Evolutionary conservation across 495 filamentous ascomycete genomes (phyloP), one percentile per base, ranked within the genome.

Genomic region (Lasiosphaeria ovina): DNA sequence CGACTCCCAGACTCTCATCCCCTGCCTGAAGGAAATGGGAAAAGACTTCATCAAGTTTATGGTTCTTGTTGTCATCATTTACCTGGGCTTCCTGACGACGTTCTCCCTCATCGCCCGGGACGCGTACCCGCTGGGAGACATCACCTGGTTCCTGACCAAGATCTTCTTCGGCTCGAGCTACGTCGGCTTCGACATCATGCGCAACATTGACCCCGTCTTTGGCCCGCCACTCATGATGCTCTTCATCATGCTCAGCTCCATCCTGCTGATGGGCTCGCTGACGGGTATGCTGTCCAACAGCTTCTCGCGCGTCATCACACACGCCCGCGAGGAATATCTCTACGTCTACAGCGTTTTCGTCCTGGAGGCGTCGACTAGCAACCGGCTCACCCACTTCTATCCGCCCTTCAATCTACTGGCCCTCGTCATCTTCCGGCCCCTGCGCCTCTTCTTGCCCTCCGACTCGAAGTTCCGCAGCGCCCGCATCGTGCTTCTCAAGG

Each of bases 31-130:
- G 71, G 91, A 94, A 74, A 94, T 94, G 91, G 92, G 91, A 17
- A 96, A 92, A 75, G 90, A 94, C 60, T 96, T 96, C 67, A 73
- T 94, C 66, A 93, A 93, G 62, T 97, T 97, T 72, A 83, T 93
- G 69, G 86, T 90, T 11, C 80, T 97, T n/a, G 90, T 98, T 24
- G 74, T 89, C 51, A 85, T 97, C 57, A 76, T 96, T 63, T 96
- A 95, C 68, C 65, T 80, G 58, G 92, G 93, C 60, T 98, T 97
- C 76, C 75, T 97, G 34, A 96, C 93, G 0, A 97, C 92, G 0
- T 97, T 97, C 68, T 88, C 90, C 1, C 85, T 97, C 61, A 83
- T 98, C 58, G 93, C 90, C 32, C 83, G 93, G 63, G 90, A 92
- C 64, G 73, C 79, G 12, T 90, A 89, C 66, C 85, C 84, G 24